Base-by-base conservation (phyloP, 306 rosid species). In the Malus sieversii region DNA sequence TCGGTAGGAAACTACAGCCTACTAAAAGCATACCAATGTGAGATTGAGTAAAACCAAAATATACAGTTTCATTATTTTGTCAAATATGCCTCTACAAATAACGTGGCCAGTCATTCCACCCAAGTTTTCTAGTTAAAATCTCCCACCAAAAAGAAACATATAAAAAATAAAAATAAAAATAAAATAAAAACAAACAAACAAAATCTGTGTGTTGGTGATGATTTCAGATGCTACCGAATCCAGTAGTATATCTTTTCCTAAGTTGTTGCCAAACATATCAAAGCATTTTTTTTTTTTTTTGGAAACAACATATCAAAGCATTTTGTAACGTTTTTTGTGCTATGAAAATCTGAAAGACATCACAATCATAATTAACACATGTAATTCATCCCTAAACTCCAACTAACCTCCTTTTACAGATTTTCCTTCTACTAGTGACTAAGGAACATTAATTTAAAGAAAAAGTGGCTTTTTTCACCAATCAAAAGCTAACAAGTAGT, bases 321-420 rank as follows among this genome's bases (percentile, higher is more conserved):
- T 51, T 15, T 51, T 16, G 20, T 51, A 15, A 51, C 55, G 6
- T 22, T 42, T 68, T 58, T 68, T 7, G 29, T 66, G 79, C 20
- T 35, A 13, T 23, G 55, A 75, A 53, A 75, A 53, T 66, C 57
- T 2, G n/a, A 53, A 76, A 42, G 18, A 8, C 66, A 66, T 52
- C 79, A 71, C 73, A 63, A 51, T 45, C 55, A 71, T 70, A 13
- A 46, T 8, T 20, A 46, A 60, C 48, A 62, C 58, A 35, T 45
- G 74, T 14, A 10, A 7, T 53, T 45, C 38, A 73, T 61, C 52
- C 38, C 19, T 10, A 35, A 44, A 23, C 74, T 57, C 52, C 63
- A 46, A 61, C 6, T 4, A 29, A 42, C 40, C 53, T 22, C 45
- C 75, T 35, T 48, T 33, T 44, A 20, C 6, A 68, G 23, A 74